Evolutionary conservation across 768 basidiomycete species (phyloP).

Genomic region (Cystofilobasidium ferigula): DNA sequence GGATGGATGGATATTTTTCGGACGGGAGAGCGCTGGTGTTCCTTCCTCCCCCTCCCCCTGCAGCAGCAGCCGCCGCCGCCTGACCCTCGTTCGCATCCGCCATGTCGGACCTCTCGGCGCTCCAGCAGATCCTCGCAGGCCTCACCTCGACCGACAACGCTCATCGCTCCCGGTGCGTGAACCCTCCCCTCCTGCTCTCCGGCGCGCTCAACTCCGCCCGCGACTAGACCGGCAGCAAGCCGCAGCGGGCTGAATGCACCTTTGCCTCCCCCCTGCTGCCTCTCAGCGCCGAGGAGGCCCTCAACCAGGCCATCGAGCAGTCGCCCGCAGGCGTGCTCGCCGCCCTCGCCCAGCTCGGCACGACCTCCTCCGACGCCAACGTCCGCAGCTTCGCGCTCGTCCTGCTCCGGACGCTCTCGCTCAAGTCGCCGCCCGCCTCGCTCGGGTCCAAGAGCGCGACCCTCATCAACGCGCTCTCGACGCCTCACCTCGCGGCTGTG

Average conservation of each 20-base stretch:
- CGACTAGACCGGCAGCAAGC: background rate
- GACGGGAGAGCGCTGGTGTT: no score
- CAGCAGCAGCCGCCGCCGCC: background rate
- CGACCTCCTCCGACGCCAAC: background rate
- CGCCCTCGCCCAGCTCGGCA: conserved; percentile 19
- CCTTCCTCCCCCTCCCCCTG: background rate
- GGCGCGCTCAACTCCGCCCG: background rate
- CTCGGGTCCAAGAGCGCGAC: background rate
- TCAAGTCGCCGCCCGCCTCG: conserved; percentile 16
- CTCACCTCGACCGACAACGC: conserved; percentile 17
- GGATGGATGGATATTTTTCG: no score
- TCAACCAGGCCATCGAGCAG: conserved; percentile 18
- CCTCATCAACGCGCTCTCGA: conserved; percentile 15
- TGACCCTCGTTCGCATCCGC: background rate
- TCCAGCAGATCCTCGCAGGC: conserved; percentile 11
- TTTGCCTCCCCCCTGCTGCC: background rate
- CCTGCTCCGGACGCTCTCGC: conserved; percentile 18
- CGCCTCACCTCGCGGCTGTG: conserved; percentile 3
- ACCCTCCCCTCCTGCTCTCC: background rate
- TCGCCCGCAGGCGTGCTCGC: conserved; percentile 9
- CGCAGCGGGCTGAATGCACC: background rate
- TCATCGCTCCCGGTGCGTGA: conserved; percentile 11
- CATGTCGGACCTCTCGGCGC: conserved; percentile 11
- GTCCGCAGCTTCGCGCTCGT: conserved; percentile 22
- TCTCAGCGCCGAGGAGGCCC: conserved; percentile 12